Base-by-base conservation (phyloP, 768 basidiomycete species). In the Phylloporus rhodoxanthus region DNA sequence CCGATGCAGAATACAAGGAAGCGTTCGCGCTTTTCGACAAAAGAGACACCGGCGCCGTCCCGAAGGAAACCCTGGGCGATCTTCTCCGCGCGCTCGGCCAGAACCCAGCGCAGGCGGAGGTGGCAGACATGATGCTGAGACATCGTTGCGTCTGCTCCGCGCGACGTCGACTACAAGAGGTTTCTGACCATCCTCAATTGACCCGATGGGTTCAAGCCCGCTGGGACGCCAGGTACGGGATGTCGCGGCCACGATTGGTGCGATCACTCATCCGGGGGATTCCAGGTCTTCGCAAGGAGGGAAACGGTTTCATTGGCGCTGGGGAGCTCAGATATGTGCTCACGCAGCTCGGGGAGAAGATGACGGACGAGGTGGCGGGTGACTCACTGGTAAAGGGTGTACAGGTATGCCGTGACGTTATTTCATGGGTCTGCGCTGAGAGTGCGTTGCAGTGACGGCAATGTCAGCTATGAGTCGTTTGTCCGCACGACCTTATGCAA, bases 11-110 rank as follows among this genome's bases (percentile, higher is more conserved):
- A 71, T 94, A 94, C 77, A 91, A 91, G 63, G 92, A 97, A 69
- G 93, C 94, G 2, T 97, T 97, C 62, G 93, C 96, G 39, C 82
- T 99, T 28, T 98, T 97, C 68, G 96, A 99, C 74, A 98, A 98
- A 75, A 84, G 84, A 57, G 96, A 96, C 32, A 90, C 87, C 2
- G 93, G 93, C 14, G 78, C 87, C 11, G 90, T 99, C 25, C 87
- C 93, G 1, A 74, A 87, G 4, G 88, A 93, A 53, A 85, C 84
- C 0, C 73, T 99, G 2, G 96, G 96, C 8, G 95, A 98, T 68
- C 80, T 99, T 8, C 72, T 99, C 14, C 81, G 96, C 38, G 92
- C 92, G 1, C 74, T 99, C 3, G 96, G 96, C 2, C 96, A 99
- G 73, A 99, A 99, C 67, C 96, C 96, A 15, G 98, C 96, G 0